phyloP scores from a whole-genome alignment of 2,329 filamentous ascomycete species.

The Juglanconis juglandina region DNA sequence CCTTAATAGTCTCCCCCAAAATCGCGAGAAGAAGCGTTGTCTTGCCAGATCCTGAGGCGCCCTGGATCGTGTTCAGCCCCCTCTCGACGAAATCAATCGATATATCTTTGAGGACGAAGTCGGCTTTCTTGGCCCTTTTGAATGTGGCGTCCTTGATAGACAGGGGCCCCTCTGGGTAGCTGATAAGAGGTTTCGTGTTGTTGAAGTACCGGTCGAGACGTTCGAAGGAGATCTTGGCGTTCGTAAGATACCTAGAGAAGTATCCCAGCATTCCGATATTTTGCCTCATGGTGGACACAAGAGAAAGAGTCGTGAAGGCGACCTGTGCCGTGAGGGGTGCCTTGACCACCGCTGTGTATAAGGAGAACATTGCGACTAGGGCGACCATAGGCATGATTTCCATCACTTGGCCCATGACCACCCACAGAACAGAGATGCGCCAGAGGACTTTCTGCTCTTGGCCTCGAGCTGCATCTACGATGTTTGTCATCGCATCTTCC shows the following conservation, averaged over 20 bases:
- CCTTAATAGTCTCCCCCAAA: conserved; percentile 51
- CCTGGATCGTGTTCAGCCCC: conserved; percentile 52
- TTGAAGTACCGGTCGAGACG: conserved; percentile 54
- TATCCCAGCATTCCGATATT: conserved; percentile 50
- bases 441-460: conserved; percentile 54
- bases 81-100: conserved; percentile 50
- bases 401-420: conserved; percentile 44
- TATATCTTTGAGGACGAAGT: conserved; percentile 46
- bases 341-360: conserved; percentile 47
- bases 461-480: conserved; percentile 46
- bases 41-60: conserved; percentile 55
- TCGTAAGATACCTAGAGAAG: conserved; percentile 39
- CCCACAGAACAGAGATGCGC: conserved; percentile 47
- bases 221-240: conserved; percentile 45
- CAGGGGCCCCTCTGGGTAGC: conserved; percentile 48
- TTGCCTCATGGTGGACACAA: conserved; percentile 50
- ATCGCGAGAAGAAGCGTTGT: conserved; percentile 53
- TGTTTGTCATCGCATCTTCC: conserved; percentile 52
- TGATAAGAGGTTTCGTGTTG: conserved; percentile 44
- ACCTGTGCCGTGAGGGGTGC: conserved; percentile 51
- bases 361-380: conserved; percentile 51
- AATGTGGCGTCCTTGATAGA: conserved; percentile 46
- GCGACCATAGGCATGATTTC: conserved; percentile 51
- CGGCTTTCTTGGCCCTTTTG: conserved; percentile 46
- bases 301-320: conserved; percentile 54